These are phyloP conservation scores for Ustilago shanxiensis DNA, from an alignment of 1,284 basidiomycete species.

Conservation along the genomic window DNA sequence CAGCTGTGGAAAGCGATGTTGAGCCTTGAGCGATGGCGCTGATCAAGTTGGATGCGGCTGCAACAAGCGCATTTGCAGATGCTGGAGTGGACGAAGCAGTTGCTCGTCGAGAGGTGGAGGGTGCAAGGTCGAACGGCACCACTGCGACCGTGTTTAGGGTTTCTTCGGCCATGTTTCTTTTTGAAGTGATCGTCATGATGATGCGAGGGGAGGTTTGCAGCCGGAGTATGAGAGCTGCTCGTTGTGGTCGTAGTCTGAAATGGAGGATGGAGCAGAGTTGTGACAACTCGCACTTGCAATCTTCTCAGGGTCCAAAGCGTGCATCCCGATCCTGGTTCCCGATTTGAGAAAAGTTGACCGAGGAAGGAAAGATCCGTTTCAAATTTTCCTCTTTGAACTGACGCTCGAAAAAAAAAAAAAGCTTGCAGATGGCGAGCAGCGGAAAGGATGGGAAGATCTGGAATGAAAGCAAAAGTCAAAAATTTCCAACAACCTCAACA, in stretches of 20 bases:
- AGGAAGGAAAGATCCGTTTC: constrained; percentile 1
- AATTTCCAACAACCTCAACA: constrained; percentile 1
- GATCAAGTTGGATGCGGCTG: constrained; percentile 41
- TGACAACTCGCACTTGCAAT: neutral
- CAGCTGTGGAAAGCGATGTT: neutral
- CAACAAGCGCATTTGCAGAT: constrained; percentile 14
- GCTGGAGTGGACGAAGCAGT: neutral
- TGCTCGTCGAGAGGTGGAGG: constrained; percentile 1
- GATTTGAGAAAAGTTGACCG: no score
- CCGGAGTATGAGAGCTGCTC: neutral
- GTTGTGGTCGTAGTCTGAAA: neutral
- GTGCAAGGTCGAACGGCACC: constrained; percentile 23
- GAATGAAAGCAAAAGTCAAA: constrained; percentile 5
- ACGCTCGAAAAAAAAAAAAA: no score
- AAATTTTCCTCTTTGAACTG: neutral
- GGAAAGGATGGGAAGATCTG: constrained; percentile 5
- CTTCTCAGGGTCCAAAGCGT: constrained; percentile 29
- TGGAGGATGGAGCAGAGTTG: neutral
- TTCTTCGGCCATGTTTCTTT: neutral
- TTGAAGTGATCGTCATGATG: constrained; percentile 19
- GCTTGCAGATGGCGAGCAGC: neutral
- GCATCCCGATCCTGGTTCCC: constrained; percentile 15
- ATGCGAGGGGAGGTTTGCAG: neutral
- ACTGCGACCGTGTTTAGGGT: constrained; percentile 44
- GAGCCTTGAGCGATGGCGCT: constrained; percentile 46